A percentile compares a stretch with the other conserved stretches of the same genome.
These are phyloP conservation scores for Hygrophorus russula DNA, from an alignment of 768 basidiomycete species.

Conservation along the genomic window DNA sequence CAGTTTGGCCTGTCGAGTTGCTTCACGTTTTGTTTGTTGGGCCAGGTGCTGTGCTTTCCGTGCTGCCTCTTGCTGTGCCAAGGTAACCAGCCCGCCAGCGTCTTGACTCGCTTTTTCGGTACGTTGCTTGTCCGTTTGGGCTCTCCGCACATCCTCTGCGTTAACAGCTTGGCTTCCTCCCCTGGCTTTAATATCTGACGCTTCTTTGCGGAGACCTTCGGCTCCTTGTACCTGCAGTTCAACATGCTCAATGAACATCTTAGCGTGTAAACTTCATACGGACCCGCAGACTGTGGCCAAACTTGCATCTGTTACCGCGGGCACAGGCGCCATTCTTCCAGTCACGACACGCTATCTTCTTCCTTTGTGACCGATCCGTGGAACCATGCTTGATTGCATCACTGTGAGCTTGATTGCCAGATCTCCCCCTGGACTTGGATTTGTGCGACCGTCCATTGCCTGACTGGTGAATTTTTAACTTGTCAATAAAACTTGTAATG, in stretches of 20 bases:
- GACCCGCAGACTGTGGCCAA: constrained; percentile 22
- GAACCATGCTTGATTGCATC: neutral
- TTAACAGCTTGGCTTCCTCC: too few relatives aligned
- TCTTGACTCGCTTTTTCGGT: neutral
- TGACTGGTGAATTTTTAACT: neutral
- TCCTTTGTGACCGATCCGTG: neutral
- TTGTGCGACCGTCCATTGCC: too few relatives aligned
- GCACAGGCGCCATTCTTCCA: constrained; percentile 28
- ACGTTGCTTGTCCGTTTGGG: too few relatives aligned
- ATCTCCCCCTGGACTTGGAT: too few relatives aligned
- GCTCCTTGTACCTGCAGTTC: neutral
- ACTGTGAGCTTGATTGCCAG: too few relatives aligned
- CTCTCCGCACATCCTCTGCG: too few relatives aligned
- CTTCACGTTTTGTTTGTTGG: constrained; percentile 4
- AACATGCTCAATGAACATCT: neutral
- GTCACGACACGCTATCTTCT: constrained; percentile 3
- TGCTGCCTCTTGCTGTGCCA: constrained; percentile 11
- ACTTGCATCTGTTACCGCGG: constrained; percentile 24
- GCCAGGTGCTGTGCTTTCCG: constrained; percentile 7
- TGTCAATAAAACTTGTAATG: too few relatives aligned
- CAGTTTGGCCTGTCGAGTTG: constrained; percentile 6
- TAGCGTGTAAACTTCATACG: neutral
- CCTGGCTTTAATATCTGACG: too few relatives aligned
- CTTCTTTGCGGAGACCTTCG: neutral
- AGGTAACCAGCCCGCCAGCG: constrained; percentile 1